Evolutionary conservation across 257 asterid genomes (phyloP).

Genomic region (Salvia hispanica): DNA sequence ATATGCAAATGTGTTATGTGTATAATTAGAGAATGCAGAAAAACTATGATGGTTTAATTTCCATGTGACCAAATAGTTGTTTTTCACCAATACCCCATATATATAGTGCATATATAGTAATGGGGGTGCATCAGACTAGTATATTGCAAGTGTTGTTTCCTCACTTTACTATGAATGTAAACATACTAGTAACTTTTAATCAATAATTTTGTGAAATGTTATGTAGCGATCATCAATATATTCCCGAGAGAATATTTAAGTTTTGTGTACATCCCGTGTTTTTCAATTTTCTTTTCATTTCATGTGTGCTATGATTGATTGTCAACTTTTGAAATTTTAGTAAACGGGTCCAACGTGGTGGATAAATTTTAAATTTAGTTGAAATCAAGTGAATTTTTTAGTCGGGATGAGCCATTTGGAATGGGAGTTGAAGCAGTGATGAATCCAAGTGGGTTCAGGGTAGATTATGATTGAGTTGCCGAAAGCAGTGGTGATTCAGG

Average conservation of each 20-base stretch:
- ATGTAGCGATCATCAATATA: constrained; percentile 47
- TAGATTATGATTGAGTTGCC: too few relatives aligned
- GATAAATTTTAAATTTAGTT: too few relatives aligned
- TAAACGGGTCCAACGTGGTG: too few relatives aligned
- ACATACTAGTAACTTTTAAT: not conserved
- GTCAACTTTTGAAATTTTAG: too few relatives aligned
- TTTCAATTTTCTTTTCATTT: not conserved
- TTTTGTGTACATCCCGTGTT: constrained; percentile 16
- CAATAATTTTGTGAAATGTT: constrained; percentile 37
- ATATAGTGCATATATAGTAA: constrained; percentile 38
- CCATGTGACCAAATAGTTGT: constrained; percentile 47
- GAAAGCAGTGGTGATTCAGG: too few relatives aligned
- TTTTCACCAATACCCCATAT: constrained; percentile 24
- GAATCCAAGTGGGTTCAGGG: too few relatives aligned
- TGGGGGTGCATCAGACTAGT: constrained; percentile 43
- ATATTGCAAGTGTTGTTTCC: constrained; percentile 40
- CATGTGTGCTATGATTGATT: too few relatives aligned
- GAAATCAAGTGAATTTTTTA: too few relatives aligned
- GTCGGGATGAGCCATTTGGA: too few relatives aligned
- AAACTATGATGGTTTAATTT: constrained; percentile 39
- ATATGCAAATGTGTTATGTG: not conserved
- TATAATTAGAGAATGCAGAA: constrained; percentile 14
- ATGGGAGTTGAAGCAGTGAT: too few relatives aligned
- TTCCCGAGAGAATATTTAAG: constrained; percentile 48
- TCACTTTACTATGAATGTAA: constrained; percentile 43